Conservation (phyloP, 305 asterid genomes). For the Fraxinus sp. region DNA sequence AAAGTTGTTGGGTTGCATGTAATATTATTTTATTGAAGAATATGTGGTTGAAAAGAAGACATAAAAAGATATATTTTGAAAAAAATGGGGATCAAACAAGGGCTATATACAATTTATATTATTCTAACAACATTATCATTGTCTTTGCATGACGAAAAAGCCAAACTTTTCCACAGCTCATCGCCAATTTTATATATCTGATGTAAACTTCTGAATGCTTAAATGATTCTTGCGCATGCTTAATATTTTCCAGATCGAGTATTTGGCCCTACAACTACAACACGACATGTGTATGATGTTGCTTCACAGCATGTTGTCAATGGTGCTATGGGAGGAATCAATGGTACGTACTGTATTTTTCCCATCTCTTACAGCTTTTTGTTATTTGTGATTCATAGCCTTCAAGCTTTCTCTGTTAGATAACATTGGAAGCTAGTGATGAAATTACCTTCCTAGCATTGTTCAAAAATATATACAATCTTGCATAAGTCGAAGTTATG, state of each 20-base stretch:
- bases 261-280: constrained; percentile 99
- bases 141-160: not conserved
- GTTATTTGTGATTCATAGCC: not conserved
- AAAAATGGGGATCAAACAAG: too few relatives aligned
- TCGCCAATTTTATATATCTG: constrained; percentile 12
- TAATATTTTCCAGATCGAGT: constrained; percentile 69
- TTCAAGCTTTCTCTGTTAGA: constrained; percentile 9
- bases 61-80: too few relatives aligned
- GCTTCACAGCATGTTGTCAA: constrained; percentile 87
- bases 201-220: constrained; percentile 9
- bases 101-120: too few relatives aligned
- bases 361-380: constrained; percentile 19
- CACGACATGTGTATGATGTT: constrained; percentile 95
- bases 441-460: constrained; percentile 15
- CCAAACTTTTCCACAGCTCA: constrained; percentile 11
- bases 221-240: constrained; percentile 18
- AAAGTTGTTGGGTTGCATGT: too few relatives aligned
- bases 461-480: constrained; percentile 15
- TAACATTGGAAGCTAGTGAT: constrained; percentile 17
- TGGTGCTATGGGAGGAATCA: constrained; percentile 97
- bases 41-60: too few relatives aligned
- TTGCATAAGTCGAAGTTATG: not conserved
- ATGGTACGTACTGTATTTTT: constrained; percentile 49
- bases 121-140: not conserved
- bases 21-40: too few relatives aligned